These are phyloP conservation scores for Phytopythium vexans DNA, from an alignment of 352 stramenopile genomes.

Conservation along the genomic window DNA sequence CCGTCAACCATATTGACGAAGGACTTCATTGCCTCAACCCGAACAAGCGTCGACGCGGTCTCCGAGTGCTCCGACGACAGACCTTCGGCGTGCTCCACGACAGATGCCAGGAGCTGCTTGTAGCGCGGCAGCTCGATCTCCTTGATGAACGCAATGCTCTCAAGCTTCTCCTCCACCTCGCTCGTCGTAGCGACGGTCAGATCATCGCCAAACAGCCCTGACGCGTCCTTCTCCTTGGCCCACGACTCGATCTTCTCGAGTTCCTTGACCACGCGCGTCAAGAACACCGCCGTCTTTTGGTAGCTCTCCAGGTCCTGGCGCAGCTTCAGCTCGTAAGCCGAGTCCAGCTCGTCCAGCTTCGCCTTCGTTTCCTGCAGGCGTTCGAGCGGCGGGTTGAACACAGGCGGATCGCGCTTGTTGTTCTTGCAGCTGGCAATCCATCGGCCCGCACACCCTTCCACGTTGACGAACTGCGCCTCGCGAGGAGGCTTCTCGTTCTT, in stretches of 20 bases:
- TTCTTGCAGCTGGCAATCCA: conserved; percentile 88
- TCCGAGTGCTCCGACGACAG: conserved; percentile 71
- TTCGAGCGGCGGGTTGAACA: conserved; percentile 70
- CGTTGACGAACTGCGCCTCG: conserved; percentile 77
- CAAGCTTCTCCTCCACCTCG: conserved; percentile 78
- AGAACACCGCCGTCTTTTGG: conserved; percentile 80
- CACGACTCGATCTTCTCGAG: conserved; percentile 80
- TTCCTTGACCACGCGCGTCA: conserved; percentile 84
- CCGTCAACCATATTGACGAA: conserved; percentile 77
- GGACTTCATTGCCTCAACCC: conserved; percentile 67
- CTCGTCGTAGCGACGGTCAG: conserved; percentile 49
- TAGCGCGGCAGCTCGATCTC: conserved; percentile 83
- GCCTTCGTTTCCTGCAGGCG: conserved; percentile 78
- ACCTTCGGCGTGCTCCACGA: conserved; percentile 61
- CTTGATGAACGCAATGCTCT: conserved; percentile 80
- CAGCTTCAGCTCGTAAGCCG: conserved; percentile 68
- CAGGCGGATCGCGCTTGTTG: conserved; percentile 72
- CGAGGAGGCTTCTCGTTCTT: conserved; percentile 82
- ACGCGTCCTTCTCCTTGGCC: conserved; percentile 78
- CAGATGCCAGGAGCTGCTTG: conserved; percentile 67
- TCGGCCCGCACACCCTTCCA: conserved; percentile 74
- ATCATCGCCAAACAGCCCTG: conserved; percentile 62
- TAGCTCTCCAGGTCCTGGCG: conserved; percentile 75
- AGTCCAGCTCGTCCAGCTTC: conserved; percentile 62
- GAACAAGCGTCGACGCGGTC: conserved; percentile 61